phyloP scores from a whole-genome alignment of 768 basidiomycete genomes.

The Suillus variegatus region DNA sequence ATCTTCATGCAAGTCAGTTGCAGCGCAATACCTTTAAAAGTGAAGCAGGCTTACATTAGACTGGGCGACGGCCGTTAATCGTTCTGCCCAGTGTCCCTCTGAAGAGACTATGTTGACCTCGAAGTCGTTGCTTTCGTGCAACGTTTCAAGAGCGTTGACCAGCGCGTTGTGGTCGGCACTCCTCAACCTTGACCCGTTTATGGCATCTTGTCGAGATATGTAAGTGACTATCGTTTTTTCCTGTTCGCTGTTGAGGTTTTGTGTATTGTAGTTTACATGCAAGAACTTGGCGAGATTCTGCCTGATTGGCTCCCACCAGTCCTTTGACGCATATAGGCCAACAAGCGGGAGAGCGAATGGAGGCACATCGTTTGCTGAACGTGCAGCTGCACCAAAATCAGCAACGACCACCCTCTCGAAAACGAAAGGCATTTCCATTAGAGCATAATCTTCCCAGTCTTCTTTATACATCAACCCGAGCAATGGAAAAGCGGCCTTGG shows the following conservation, averaged over 20 bases:
- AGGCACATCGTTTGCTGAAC: constrained; percentile 26
- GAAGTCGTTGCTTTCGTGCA: constrained; percentile 53
- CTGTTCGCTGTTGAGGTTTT: constrained; percentile 18
- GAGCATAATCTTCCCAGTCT: constrained; percentile 78
- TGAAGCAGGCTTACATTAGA: constrained; percentile 55
- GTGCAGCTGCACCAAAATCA: constrained; percentile 67
- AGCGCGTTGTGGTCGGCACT: constrained; percentile 61
- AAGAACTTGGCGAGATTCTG: constrained; percentile 46
- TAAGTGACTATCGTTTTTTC: constrained; percentile 62
- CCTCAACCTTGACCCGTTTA: constrained; percentile 49
- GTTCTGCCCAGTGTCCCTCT: constrained; percentile 55
- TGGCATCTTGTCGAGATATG: constrained; percentile 60
- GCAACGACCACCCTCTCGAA: constrained; percentile 77
- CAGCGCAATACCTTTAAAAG: constrained; percentile 13
- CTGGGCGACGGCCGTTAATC: constrained; percentile 63
- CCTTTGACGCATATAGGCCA: constrained; percentile 42
- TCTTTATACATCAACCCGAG: constrained; percentile 65
- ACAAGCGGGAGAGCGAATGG: constrained; percentile 42
- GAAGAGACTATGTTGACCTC: constrained; percentile 58
- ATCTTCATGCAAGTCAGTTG: constrained; percentile 40
- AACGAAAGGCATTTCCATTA: constrained; percentile 68
- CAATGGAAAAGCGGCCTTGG: constrained; percentile 73
- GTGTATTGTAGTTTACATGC: constrained; percentile 26
- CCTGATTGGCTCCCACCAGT: constrained; percentile 73
- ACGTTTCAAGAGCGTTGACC: constrained; percentile 51